Percentiles rank a stretch among this genome's conserved stretches.
These are phyloP conservation scores for Asclepias syriaca DNA, from an alignment of 257 asterid species.

Conservation along the genomic window DNA sequence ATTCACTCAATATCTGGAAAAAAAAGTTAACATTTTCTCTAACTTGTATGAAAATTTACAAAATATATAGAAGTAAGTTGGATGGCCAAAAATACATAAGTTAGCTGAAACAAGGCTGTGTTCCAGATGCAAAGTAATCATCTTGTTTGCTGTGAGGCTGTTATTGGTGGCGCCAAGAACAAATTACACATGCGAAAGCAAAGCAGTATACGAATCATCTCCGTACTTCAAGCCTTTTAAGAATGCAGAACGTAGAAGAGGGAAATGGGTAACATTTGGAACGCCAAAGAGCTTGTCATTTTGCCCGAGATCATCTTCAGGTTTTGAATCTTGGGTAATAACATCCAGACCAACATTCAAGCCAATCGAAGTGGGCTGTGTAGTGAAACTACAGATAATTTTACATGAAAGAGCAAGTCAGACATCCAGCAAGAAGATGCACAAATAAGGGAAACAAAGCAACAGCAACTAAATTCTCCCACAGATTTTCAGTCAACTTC, in stretches of 20 bases:
- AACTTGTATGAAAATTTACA: not conserved
- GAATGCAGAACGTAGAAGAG: slow-evolving; percentile 44
- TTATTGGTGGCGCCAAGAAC: not conserved
- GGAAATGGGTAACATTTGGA: slow-evolving; percentile 41
- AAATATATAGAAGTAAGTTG: not conserved
- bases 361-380: slow-evolving; percentile 57
- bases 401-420: slow-evolving; percentile 7
- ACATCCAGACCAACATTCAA: slow-evolving; percentile 61
- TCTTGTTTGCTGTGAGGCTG: not conserved
- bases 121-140: not conserved
- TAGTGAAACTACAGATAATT: slow-evolving; percentile 53
- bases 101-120: not conserved
- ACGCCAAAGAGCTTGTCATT: slow-evolving; percentile 43
- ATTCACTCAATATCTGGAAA: not conserved
- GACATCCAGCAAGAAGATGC: not conserved
- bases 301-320: slow-evolving; percentile 25
- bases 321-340: slow-evolving; percentile 23
- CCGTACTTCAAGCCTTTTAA: slow-evolving; percentile 60
- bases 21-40: too few species aligned
- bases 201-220: slow-evolving; percentile 51
- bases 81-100: not conserved
- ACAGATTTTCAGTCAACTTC: not conserved
- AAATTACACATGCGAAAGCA: slow-evolving; percentile 41
- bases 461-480: not conserved
- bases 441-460: not conserved